Percentiles rank a stretch among this genome's conserved stretches.
phyloP scores from a whole-genome alignment of 148 eudicot species.

The Fagopyrum esculentum region DNA sequence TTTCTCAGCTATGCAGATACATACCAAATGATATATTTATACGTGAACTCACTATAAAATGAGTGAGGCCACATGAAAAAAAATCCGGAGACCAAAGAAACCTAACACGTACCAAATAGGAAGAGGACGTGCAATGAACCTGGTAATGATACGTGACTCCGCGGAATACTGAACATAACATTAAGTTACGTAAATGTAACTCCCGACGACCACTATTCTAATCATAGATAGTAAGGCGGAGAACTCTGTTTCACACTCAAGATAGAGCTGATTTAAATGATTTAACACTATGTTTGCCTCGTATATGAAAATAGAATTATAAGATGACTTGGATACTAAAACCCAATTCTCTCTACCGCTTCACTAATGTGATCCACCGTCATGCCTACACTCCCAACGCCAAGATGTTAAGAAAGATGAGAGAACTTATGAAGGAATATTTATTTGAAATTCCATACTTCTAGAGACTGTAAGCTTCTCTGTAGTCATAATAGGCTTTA shows the following conservation, averaged over 20 bases:
- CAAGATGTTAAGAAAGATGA: background rate
- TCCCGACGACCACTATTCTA: no score
- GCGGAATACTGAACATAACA: no score
- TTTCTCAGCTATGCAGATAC: background rate
- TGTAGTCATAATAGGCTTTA: background rate
- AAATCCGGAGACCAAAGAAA: background rate
- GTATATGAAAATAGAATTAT: background rate
- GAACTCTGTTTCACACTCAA: background rate
- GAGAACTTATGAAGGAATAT: background rate
- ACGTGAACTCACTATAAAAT: background rate
- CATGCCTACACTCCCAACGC: background rate
- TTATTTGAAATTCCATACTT: background rate
- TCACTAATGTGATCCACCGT: background rate
- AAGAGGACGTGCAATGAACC: background rate
- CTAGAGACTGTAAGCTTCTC: constrained; percentile 3
- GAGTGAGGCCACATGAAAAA: background rate
- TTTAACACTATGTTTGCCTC: background rate
- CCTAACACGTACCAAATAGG: background rate
- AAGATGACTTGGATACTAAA: background rate
- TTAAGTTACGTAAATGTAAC: no score
- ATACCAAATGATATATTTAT: background rate
- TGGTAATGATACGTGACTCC: background rate
- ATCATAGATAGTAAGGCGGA: no score
- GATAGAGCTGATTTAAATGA: background rate
- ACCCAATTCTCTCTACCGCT: background rate